Evolutionary conservation across 441 rosid genomes (phyloP), one percentile per base, ranked within the genome.

Genomic region (Populus hybrid): DNA sequence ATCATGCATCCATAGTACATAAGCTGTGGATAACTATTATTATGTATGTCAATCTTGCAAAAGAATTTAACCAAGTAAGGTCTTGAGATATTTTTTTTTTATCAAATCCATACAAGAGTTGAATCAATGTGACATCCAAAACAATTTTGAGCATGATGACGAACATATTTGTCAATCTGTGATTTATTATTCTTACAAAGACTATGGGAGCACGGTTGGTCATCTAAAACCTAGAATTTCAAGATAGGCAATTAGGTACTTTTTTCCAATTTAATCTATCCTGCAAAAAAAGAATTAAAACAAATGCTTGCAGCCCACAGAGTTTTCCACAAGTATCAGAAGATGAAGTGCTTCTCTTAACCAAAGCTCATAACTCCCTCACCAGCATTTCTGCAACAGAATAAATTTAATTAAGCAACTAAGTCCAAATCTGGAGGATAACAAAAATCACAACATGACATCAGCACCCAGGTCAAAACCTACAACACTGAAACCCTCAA

Each of bases 341-440:
- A 82, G 86, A 82, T 74, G 88, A 79, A 83, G 76, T 80, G 86
- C 84, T 83, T 82, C 89, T 88, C 82, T 85, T 80, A 87, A 84
- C 87, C 89, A 88, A 87, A 84, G 89, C 82, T 84, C 87, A 86
- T 80, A 84, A 87, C 84, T 83, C 84, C 79, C 88, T 87, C 89
- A 83, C 84, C 87, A 79, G 88, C 89, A 86, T 83, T 87, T 91
- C 95, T 91, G 92, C 92, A 91, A 82, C 87, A 89, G 88, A 89
- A 85, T 83, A 88, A 84, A 87, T 87, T 82, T 53, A 24, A 89
- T 82, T 86, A 88, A 84, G 85, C 82, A 87, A 77, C 88, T 82
- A 72, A 79, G 77, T 81, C 79, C 76, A 76, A 74, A 80, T 82
- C 83, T 69, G 82, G 84, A 83, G 79, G 87, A 79, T 82, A 82